Conservation (phyloP, 768 basidiomycete species). For the Tephrocybe sp. region DNA sequence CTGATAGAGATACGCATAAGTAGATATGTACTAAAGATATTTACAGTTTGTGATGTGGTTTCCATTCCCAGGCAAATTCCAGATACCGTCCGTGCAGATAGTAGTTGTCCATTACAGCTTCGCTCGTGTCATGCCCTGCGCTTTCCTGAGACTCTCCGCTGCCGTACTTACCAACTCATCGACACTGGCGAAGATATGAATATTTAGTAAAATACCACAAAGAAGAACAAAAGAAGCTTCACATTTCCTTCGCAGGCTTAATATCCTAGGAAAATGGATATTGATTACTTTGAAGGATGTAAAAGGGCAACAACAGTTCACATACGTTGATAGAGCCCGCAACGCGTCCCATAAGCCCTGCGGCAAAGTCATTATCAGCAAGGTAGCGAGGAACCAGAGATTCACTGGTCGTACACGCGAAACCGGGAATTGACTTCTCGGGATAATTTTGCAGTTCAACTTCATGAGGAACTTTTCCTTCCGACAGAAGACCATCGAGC, state of each 20-base stretch:
- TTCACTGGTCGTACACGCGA: slow-evolving; percentile 47
- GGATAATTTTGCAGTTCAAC: slow-evolving; percentile 70
- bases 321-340: slow-evolving; percentile 67
- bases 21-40: no score
- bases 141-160: slow-evolving; percentile 50
- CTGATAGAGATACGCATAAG: no score
- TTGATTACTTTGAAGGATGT: slow-evolving; percentile 2
- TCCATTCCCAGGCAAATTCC: no score
- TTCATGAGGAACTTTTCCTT: slow-evolving; percentile 77
- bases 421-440: slow-evolving; percentile 59
- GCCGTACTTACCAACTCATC: slow-evolving; percentile 81
- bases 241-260: slow-evolving; percentile 86
- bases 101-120: slow-evolving; percentile 41
- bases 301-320: not conserved
- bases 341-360: slow-evolving; percentile 80
- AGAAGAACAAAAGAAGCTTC: slow-evolving; percentile 25
- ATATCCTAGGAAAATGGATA: slow-evolving; percentile 50
- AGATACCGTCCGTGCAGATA: slow-evolving; percentile 1
- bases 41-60: no score
- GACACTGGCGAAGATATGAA: slow-evolving; percentile 37
- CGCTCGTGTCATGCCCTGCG: slow-evolving; percentile 45
- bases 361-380: slow-evolving; percentile 1
- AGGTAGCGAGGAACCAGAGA: not conserved
- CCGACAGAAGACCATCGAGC: slow-evolving; percentile 52
- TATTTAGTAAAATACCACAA: slow-evolving; percentile 1